Evolutionary conservation across 1,139 yeast genomes (phyloP).

Genomic region (Candida pseudoviswanathii): DNA sequence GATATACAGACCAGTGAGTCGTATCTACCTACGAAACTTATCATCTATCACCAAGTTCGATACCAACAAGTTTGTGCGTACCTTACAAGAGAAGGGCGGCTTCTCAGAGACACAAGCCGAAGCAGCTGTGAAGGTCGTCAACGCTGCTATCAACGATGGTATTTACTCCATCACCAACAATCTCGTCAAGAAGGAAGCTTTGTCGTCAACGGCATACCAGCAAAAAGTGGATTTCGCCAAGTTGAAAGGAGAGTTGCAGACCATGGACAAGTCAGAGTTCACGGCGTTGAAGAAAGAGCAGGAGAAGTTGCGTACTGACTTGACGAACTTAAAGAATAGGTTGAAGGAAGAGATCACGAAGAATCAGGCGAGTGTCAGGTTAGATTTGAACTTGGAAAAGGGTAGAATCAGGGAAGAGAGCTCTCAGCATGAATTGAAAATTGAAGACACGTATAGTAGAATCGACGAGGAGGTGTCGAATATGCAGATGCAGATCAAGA

Average conservation of each 20-base stretch:
- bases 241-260: constrained; percentile 84
- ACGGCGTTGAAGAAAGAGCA: constrained; percentile 83
- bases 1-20: background rate
- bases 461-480: constrained; percentile 95
- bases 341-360: constrained; percentile 91
- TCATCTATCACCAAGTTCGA: constrained; percentile 61
- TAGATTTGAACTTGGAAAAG: constrained; percentile 89
- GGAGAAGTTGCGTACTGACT: constrained; percentile 79
- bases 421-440: constrained; percentile 87
- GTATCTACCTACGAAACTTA: constrained; percentile 18
- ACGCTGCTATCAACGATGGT: constrained; percentile 81
- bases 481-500: constrained; percentile 91
- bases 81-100: constrained; percentile 66
- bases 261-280: constrained; percentile 85
- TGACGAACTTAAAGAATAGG: constrained; percentile 82
- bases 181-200: constrained; percentile 77
- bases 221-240: constrained; percentile 97
- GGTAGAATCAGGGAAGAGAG: constrained; percentile 95
- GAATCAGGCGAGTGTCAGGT: constrained; percentile 84
- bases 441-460: constrained; percentile 91
- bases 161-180: constrained; percentile 73
- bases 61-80: constrained; percentile 73
- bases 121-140: constrained; percentile 74
- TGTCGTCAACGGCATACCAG: constrained; percentile 85
- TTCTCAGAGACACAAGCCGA: constrained; percentile 79